Base-by-base conservation (phyloP, 768 basidiomycete genomes). In the Pleurotus giganteus region DNA sequence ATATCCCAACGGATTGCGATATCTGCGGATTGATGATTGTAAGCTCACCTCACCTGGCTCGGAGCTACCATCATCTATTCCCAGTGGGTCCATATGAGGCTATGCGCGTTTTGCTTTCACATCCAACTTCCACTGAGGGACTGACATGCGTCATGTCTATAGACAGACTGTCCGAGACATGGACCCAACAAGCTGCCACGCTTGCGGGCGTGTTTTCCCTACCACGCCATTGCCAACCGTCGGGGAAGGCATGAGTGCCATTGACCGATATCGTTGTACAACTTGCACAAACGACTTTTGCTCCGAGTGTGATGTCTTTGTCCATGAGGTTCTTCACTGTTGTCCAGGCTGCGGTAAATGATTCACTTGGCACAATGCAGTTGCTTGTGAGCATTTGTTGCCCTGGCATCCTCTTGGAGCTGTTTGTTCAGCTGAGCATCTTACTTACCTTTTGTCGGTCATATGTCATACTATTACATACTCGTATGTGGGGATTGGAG, bases 1-100 rank as follows among this genome's bases (percentile, higher is more conserved):
- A 98, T 64, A 93, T 98, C 4, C 97, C 97, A 32, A 98, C 96
- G 7, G 97, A 98, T 66, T 99, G 97, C 66, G 89, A 95, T 68
- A 88, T 98, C 28, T 99, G 97, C 62, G 92, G 93, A 6, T 74
- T 99, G 61, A 97, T 98, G 90, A 93, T 99, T 60, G 97, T 99
- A 58, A 94, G 91, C 69, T 94, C 94, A 47, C 96, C 97, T 12
- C 97, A 98, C 75, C 78, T 99, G 53, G 97, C 97, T 31, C 77
- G 97, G 62, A 98, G 95, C 64, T 96, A 95, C 66, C 89, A 94
- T 60, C 94, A 95, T 66, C 69, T 99, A 39, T 98, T 99, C 69
- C 97, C 97, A 0, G 97, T 98, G 36, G 91, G 89, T 62, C 77
- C 85, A 2, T 98, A 90, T 68, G 73, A 80, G 52, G 78, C 89